A percentile compares a stretch with the other conserved stretches of the same genome.
phyloP scores from a whole-genome alignment of 306 rosid species.

The Ceratonia siliqua region DNA sequence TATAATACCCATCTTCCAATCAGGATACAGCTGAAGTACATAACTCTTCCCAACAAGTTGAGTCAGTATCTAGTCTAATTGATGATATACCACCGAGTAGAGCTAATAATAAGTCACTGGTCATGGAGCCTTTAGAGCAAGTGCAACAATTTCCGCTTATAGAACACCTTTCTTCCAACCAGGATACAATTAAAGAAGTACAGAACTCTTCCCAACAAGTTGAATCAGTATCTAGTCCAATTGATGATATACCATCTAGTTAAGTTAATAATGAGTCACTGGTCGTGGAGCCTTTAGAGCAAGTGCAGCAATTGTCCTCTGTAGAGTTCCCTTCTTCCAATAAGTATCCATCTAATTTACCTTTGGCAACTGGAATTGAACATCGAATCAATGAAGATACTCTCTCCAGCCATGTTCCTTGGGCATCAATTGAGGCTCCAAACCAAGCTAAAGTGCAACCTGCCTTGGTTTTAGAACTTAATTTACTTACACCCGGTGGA shows the following conservation, averaged over 20 bases:
- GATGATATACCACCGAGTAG: not conserved
- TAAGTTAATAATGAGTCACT: slow-evolving; percentile 22
- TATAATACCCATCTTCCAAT: slow-evolving; percentile 32
- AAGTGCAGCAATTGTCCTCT: slow-evolving; percentile 26
- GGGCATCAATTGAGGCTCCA: slow-evolving; percentile 31
- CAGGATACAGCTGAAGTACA: slow-evolving; percentile 21
- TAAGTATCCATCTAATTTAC: slow-evolving; percentile 23
- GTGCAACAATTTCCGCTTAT: slow-evolving; percentile 32
- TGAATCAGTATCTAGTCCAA: slow-evolving; percentile 3
- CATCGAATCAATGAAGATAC: slow-evolving; percentile 24
- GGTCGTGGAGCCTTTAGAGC: slow-evolving; percentile 30
- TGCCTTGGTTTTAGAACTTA: slow-evolving; percentile 25
- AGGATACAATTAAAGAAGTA: slow-evolving; percentile 1
- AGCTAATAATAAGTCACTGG: slow-evolving; percentile 23
- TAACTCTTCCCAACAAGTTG: slow-evolving; percentile 6
- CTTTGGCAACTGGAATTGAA: slow-evolving; percentile 28
- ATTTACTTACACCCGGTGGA: slow-evolving; percentile 25
- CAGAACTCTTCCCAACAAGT: not conserved
- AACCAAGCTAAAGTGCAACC: slow-evolving; percentile 30
- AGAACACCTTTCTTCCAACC: slow-evolving; percentile 34
- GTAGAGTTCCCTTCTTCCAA: slow-evolving; percentile 33
- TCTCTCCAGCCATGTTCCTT: slow-evolving; percentile 26
- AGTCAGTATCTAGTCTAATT: slow-evolving; percentile 32
- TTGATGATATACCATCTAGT: slow-evolving; percentile 20
- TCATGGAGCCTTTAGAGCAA: slow-evolving; percentile 40